Conservation (phyloP, 108 stramenopile genomes). For the Parmales sp. region DNA sequence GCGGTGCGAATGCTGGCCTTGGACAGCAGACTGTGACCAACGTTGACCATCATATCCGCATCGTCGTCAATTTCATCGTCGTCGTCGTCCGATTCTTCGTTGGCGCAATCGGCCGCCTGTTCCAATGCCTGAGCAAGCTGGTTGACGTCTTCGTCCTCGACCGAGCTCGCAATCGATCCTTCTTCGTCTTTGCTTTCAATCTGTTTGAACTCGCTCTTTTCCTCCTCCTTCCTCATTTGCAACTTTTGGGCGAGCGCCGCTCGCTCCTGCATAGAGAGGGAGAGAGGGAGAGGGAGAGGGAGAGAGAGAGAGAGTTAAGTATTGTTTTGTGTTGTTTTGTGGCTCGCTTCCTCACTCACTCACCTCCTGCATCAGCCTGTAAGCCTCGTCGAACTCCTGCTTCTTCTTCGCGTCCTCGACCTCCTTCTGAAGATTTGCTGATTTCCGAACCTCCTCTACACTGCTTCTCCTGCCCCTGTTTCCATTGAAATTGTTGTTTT, state of each 20-base stretch:
- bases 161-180: neutral
- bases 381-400: conserved; percentile 10
- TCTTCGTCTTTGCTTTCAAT: neutral
- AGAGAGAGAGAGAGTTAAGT: too few species aligned
- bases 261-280: too few species aligned
- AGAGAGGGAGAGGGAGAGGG: too few species aligned
- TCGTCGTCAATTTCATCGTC: conserved; percentile 4
- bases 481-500: neutral
- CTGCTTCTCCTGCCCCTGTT: conserved; percentile 9
- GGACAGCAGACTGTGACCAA: neutral
- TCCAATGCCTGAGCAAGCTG: neutral
- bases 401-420: conserved; percentile 7
- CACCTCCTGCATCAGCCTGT: neutral
- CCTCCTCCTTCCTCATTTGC: neutral
- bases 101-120: neutral
- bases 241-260: neutral
- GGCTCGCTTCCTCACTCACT: too few species aligned
- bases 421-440: neutral
- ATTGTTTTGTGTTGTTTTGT: too few species aligned
- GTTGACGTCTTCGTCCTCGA: neutral
- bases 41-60: neutral
- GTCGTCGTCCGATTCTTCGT: neutral
- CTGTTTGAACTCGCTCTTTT: neutral
- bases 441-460: conserved; percentile 1
- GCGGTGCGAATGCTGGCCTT: neutral